These are phyloP conservation scores for Leucoagaricus sp. DNA, from an alignment of 1,284 basidiomycete species.

Conservation along the genomic window DNA sequence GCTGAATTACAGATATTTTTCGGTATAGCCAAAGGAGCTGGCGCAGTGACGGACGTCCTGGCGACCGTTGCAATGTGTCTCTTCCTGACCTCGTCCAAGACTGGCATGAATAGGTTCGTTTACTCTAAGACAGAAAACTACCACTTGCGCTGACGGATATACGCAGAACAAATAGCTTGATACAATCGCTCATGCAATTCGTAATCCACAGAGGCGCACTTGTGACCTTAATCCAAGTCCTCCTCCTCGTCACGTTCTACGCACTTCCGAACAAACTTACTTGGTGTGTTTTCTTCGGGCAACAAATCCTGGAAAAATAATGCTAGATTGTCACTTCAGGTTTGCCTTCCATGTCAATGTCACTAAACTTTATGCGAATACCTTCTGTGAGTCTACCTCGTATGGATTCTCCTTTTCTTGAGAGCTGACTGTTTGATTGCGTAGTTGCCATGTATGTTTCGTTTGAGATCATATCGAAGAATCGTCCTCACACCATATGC, in stretches of 20 bases:
- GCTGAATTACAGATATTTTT: slow-evolving; percentile 34
- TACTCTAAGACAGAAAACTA: background rate
- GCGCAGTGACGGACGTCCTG: slow-evolving; percentile 41
- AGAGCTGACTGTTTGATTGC: background rate
- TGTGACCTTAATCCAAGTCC: slow-evolving; percentile 34
- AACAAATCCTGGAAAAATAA: background rate
- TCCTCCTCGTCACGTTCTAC: slow-evolving; percentile 36
- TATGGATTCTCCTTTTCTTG: background rate
- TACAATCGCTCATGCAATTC: slow-evolving; percentile 35
- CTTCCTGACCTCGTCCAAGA: slow-evolving; percentile 34
- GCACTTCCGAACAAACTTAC: slow-evolving; percentile 27
- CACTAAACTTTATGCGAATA: slow-evolving; percentile 39
- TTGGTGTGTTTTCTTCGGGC: slow-evolving; percentile 25
- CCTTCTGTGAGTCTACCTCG: slow-evolving; percentile 32
- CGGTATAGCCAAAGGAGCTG: slow-evolving; percentile 44
- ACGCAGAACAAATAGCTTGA: slow-evolving; percentile 34
- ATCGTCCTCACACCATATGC: too few relatives aligned
- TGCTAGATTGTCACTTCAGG: slow-evolving; percentile 21
- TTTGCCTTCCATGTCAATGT: slow-evolving; percentile 38
- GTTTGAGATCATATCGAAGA: background rate
- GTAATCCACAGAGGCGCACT: slow-evolving; percentile 35
- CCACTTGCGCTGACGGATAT: background rate
- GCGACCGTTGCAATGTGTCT: slow-evolving; percentile 44
- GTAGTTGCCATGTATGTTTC: slow-evolving; percentile 25
- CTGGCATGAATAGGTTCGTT: slow-evolving; percentile 34